Evolutionary conservation across 306 rosid species (phyloP).

Genomic region (Hippophae tibetana): DNA sequence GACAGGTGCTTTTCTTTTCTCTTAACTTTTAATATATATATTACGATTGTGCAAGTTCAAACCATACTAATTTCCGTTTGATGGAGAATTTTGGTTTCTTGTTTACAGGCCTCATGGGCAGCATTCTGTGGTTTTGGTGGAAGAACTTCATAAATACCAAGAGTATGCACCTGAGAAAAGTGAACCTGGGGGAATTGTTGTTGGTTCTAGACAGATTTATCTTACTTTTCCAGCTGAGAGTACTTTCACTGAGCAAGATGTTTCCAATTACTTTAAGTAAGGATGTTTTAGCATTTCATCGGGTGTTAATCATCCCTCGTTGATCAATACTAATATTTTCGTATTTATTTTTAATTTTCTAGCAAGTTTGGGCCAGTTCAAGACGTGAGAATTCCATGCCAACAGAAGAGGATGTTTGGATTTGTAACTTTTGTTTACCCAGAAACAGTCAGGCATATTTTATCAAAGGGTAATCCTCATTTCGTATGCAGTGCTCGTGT

Average conservation of each 20-base stretch:
- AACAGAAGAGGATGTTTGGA: constrained; percentile 47
- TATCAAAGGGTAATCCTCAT: constrained; percentile 37
- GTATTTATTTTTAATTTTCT: neutral
- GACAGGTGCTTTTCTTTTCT: constrained; percentile 23
- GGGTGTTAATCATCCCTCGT: neutral
- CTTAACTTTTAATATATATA: neutral
- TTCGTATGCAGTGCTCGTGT: constrained; percentile 38
- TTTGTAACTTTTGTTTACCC: constrained; percentile 38
- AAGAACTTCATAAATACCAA: constrained; percentile 25
- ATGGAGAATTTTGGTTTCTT: neutral
- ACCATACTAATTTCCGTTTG: neutral
- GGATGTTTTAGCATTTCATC: neutral
- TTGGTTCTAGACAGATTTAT: constrained; percentile 38
- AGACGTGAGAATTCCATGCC: constrained; percentile 45
- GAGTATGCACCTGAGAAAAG: constrained; percentile 28
- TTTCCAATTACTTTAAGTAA: constrained; percentile 40
- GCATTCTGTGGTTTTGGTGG: constrained; percentile 35
- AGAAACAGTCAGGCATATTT: constrained; percentile 34
- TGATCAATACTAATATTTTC: neutral
- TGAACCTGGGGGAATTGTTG: constrained; percentile 25
- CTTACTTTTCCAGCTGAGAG: constrained; percentile 45
- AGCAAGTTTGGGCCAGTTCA: constrained; percentile 49
- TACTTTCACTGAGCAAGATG: constrained; percentile 36
- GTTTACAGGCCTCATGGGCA: constrained; percentile 42
- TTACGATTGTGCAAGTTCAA: neutral